Evolutionary conservation across 2,329 filamentous ascomycete genomes (phyloP).

Genomic region (Acephala macrosclerotiorum): DNA sequence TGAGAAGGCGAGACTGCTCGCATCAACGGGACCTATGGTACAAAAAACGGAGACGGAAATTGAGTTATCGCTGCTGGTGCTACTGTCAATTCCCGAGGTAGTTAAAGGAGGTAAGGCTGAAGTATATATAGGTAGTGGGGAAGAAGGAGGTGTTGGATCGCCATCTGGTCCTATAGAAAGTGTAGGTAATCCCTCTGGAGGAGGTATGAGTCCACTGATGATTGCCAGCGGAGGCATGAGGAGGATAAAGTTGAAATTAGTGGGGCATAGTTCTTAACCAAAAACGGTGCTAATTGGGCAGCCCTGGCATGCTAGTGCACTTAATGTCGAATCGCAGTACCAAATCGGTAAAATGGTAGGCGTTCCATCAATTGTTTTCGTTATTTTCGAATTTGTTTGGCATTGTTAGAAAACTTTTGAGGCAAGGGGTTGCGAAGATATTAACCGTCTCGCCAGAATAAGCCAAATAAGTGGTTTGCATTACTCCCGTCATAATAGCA

Average conservation of each 20-base stretch:
- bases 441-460: neutral
- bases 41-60: neutral
- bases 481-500: neutral
- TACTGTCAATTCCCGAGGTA: neutral
- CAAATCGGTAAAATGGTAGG: neutral
- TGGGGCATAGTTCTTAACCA: neutral
- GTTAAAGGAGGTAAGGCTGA: neutral
- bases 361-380: neutral
- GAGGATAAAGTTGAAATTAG: neutral
- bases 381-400: neutral
- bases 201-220: neutral
- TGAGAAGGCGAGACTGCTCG: neutral
- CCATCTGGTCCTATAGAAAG: constrained; percentile 1
- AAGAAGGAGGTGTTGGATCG: neutral
- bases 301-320: neutral
- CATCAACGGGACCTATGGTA: neutral
- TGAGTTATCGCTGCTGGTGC: neutral
- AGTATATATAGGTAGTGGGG: neutral
- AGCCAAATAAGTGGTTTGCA: neutral
- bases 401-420: neutral
- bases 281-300: neutral
- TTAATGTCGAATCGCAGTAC: neutral
- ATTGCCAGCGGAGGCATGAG: neutral
- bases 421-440: neutral
- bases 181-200: neutral